Conservation (phyloP, 176 grass and related monocot species). For the Thalia dealbata region DNA sequence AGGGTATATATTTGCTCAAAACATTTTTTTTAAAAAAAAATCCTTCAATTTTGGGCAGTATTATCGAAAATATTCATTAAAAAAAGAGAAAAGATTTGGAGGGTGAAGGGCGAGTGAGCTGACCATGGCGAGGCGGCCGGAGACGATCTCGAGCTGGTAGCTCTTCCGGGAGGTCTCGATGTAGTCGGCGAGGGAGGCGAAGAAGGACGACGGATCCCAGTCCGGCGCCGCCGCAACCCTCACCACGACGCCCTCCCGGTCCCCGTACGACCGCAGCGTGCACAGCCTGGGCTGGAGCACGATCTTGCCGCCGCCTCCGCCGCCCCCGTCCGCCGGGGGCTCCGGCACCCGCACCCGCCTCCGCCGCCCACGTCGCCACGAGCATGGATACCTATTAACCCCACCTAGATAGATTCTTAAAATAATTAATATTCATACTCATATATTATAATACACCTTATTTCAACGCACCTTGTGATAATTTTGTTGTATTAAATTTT, state of each 20-base stretch:
- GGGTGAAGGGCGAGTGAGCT: neutral
- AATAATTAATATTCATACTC: no score
- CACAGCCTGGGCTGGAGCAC: conserved; percentile 81
- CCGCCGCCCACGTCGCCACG: neutral
- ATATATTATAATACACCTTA: no score
- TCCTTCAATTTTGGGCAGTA: no score
- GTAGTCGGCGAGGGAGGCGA: conserved; percentile 81
- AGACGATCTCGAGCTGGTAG: conserved; percentile 87
- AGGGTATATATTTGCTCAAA: no score
- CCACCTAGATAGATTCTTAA: no score
- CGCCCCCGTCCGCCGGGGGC: conserved; percentile 17
- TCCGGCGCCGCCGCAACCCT: conserved; percentile 19
- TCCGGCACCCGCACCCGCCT: conserved; percentile 4
- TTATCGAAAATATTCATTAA: no score
- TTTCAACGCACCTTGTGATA: no score
- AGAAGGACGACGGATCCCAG: conserved; percentile 52
- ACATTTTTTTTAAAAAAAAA: no score
- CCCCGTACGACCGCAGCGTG: conserved; percentile 80
- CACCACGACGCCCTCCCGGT: conserved; percentile 26
- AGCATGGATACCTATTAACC: no score
- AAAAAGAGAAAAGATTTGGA: neutral
- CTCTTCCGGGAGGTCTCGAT: conserved; percentile 90
- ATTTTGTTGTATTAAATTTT: no score
- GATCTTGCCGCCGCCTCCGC: conserved; percentile 52
- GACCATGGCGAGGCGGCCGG: conserved; percentile 94